phyloP scores from a whole-genome alignment of 306 rosid species.

The Chamaecrista fasciculata region DNA sequence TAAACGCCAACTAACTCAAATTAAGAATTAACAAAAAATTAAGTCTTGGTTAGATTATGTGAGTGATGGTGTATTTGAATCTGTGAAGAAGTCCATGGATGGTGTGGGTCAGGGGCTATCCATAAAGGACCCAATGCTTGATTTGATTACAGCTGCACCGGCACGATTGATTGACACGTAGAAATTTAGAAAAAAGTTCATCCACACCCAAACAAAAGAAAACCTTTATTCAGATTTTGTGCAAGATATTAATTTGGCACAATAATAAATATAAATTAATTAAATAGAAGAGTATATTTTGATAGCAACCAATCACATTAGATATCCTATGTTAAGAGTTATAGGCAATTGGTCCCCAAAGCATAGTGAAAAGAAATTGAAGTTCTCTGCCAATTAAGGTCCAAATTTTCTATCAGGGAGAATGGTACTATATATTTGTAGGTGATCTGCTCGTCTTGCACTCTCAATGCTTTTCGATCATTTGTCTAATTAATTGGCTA shows the following conservation, averaged over 20 bases:
- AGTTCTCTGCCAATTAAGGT: neutral
- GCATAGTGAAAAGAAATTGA: neutral
- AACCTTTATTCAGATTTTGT: neutral
- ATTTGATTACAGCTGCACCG: slow-evolving; percentile 35
- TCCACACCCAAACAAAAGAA: neutral
- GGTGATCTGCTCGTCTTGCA: neutral
- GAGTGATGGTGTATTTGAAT: slow-evolving; percentile 37
- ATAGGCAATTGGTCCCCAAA: neutral
- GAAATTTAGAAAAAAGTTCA: slow-evolving; percentile 6
- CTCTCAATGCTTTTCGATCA: neutral
- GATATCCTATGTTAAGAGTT: neutral
- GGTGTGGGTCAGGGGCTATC: slow-evolving; percentile 42
- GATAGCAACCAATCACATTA: slow-evolving; percentile 17
- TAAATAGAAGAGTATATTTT: neutral
- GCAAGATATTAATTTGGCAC: neutral
- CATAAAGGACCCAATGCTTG: slow-evolving; percentile 41
- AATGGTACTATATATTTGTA: neutral
- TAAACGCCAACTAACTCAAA: neutral
- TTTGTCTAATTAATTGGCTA: too few relatives aligned
- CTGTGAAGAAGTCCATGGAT: slow-evolving; percentile 60
- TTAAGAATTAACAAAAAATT: neutral
- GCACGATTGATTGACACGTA: slow-evolving; percentile 31
- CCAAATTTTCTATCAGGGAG: neutral
- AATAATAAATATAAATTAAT: slow-evolving; percentile 18
- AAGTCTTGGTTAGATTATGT: slow-evolving; percentile 41